Evolutionary conservation across 2,329 filamentous ascomycete genomes (phyloP), one percentile per base, ranked within the genome.

Genomic region (Hymenoscyphus infarciens): DNA sequence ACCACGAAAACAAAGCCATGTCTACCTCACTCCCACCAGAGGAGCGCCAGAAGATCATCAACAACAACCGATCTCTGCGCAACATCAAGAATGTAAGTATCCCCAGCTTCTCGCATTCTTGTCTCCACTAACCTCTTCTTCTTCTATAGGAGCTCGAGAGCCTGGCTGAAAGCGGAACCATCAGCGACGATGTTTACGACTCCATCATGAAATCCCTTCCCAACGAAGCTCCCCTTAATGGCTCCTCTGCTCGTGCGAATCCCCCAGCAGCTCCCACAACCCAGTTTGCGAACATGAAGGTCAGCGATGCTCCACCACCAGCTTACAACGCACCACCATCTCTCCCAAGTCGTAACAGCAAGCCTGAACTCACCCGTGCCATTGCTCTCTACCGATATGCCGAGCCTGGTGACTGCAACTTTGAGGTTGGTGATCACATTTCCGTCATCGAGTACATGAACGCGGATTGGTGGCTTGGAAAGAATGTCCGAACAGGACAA

Each of bases 381-480:
- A 86, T 86, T 27, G 93, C 93, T 6, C 82, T 97, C 57, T 98
- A 97, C 80, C 83, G 84, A 66, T 98, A 97, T 80, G 83, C 82
- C 38, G 90, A 88, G 8, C 82, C 88, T 49, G 93, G 92, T 64
- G 94, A 98, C 75, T 82, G 96, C 66, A 86, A 85, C 2, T 86
- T 98, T 64, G 86, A 91, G 73, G 87, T 89, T 65, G 89, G 93
- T 73, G 94, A 98, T 78, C 82, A 83, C 67, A 82, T 98, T 69
- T 83, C 86, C 63, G 90, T 98, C 25, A 85, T 87, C 68, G 91
- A 97, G 78, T 93, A 96, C 80, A 95, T 97, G 89, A 98, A 98
- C 77, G 86, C 88, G 66, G 93, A 98, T 77, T 98, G 94, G 94
- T 97, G 92, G 92, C 88, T 92, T 82, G 94, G 94, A 69, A 86